Conservation (phyloP, 2,329 filamentous ascomycete species). For the Microdochium paspali region DNA sequence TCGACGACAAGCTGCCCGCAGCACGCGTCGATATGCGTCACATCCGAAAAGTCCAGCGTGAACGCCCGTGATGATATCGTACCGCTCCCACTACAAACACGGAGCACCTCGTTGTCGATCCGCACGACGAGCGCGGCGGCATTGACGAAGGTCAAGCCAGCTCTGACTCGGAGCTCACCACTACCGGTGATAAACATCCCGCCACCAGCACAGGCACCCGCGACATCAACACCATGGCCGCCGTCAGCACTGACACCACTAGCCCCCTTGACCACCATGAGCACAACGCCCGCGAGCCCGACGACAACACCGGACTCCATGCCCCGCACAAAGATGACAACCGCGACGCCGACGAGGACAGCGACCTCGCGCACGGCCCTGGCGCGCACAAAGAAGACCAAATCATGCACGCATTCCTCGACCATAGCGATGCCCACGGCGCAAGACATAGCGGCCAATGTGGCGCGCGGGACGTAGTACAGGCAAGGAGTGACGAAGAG, state of each 20-base stretch:
- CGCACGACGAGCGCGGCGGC: background rate
- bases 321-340: conserved; percentile 64
- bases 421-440: conserved; percentile 64
- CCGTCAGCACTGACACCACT: background rate
- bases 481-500: conserved; percentile 60
- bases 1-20: background rate
- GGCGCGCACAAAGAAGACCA: conserved; percentile 59
- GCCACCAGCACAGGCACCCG: background rate
- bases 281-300: conserved; percentile 60
- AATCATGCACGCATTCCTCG: conserved; percentile 65
- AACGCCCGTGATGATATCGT: too few species aligned
- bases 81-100: too few species aligned
- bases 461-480: conserved; percentile 66
- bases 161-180: background rate
- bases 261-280: conserved; percentile 44
- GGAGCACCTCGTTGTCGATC: too few species aligned
- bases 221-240: background rate
- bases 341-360: conserved; percentile 62
- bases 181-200: background rate
- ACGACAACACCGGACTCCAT: conserved; percentile 62
- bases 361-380: conserved; percentile 56
- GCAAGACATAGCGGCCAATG: conserved; percentile 63
- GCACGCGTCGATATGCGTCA: background rate
- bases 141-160: background rate
- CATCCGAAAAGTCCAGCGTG: background rate